phyloP scores from a whole-genome alignment of 164 flowering plant genomes.

The Tetrastigma voinierianum region DNA sequence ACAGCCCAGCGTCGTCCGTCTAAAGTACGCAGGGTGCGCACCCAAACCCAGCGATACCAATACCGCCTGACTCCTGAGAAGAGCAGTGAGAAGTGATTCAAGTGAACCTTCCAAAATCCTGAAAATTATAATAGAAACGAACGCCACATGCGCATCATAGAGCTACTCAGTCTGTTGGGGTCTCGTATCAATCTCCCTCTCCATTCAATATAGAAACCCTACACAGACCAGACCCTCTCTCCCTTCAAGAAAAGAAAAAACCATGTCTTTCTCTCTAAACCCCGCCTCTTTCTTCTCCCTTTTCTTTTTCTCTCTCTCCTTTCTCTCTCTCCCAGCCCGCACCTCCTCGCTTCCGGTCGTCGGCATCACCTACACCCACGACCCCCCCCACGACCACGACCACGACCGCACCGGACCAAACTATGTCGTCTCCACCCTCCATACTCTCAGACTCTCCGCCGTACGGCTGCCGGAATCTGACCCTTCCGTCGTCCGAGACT shows the following conservation, averaged over 20 bases:
- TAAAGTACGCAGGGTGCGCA: too few species aligned
- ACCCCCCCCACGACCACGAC: conserved; percentile 12
- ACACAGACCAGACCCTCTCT: conserved; percentile 1
- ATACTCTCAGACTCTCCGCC: conserved; percentile 29
- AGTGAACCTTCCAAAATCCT: too few species aligned
- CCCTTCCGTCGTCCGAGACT: conserved; percentile 53
- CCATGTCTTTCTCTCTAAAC: conserved; percentile 1
- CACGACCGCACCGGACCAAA: conserved; percentile 21
- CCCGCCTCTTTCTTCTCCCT: conserved; percentile 3
- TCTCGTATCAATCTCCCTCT: too few species aligned
- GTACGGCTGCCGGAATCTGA: conserved; percentile 49
- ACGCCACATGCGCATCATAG: too few species aligned
- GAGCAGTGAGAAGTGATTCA: too few species aligned
- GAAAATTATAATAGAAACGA: too few species aligned
- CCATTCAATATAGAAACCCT: too few species aligned
- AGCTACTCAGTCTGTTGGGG: too few species aligned
- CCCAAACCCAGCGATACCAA: too few species aligned
- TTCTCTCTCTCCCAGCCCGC: background rate
- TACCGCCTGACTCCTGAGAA: too few species aligned
- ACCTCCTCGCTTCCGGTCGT: conserved; percentile 16
- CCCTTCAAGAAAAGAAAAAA: background rate
- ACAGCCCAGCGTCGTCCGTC: too few species aligned
- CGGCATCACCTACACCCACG: conserved; percentile 34
- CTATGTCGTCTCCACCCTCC: conserved; percentile 25
- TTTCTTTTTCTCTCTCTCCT: conserved; percentile 11